Percentiles rank a stretch among this genome's conserved stretches.
phyloP scores from a whole-genome alignment of 805 yeast genomes.

The Spathaspora sp. region DNA sequence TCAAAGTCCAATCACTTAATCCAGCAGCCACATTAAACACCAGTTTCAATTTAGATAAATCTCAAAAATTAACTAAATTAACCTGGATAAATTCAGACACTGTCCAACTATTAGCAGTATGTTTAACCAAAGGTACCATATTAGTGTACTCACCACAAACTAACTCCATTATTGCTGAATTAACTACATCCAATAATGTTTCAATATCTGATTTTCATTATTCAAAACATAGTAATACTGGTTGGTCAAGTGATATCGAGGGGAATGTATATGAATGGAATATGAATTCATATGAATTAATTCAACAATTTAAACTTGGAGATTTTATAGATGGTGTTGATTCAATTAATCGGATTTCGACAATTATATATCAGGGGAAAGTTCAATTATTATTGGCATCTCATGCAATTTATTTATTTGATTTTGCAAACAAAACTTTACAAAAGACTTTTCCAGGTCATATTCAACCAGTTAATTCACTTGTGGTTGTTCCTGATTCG shows the following conservation, averaged over 20 bases:
- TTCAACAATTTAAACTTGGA: conserved; percentile 40
- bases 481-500: conserved; percentile 34
- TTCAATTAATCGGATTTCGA: conserved; percentile 26
- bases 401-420: conserved; percentile 57
- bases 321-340: conserved; percentile 33
- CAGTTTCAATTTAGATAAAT: conserved; percentile 52
- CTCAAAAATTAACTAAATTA: conserved; percentile 45
- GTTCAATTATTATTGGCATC: conserved; percentile 60
- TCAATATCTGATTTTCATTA: conserved; percentile 50
- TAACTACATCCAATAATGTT: conserved; percentile 42
- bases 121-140: conserved; percentile 62
- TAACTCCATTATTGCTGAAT: conserved; percentile 51
- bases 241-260: conserved; percentile 57
- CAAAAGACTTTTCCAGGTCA: conserved; percentile 70
- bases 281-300: conserved; percentile 37
- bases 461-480: conserved; percentile 58
- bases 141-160: conserved; percentile 66
- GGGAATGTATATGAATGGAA: conserved; percentile 67
- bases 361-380: conserved; percentile 24
- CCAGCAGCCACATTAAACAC: conserved; percentile 42
- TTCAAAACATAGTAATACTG: conserved; percentile 37
- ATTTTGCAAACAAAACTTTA: conserved; percentile 33
- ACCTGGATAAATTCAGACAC: conserved; percentile 55
- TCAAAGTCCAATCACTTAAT: conserved; percentile 54
- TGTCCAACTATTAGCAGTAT: conserved; percentile 37